These are phyloP conservation scores for Iris pallida DNA, from an alignment of 116 monocot species.

Conservation along the genomic window DNA sequence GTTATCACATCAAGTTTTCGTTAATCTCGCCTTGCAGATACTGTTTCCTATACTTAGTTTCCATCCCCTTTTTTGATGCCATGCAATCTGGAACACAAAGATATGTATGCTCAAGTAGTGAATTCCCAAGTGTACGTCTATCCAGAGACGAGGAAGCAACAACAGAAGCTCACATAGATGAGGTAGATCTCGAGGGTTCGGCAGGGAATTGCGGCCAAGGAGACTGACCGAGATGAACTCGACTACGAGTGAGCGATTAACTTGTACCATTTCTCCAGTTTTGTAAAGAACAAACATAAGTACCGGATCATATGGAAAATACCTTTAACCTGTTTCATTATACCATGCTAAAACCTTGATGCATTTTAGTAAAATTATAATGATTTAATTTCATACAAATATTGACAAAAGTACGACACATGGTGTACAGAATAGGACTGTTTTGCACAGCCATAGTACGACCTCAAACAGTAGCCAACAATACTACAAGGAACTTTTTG, in stretches of 20 bases:
- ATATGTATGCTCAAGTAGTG: conserved; percentile 67
- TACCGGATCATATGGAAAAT: background rate
- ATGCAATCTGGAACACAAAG: conserved; percentile 86
- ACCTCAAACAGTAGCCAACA: too few relatives aligned
- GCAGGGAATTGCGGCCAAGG: conserved; percentile 4
- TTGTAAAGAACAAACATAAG: background rate
- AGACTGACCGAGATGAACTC: too few relatives aligned
- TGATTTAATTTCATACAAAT: too few relatives aligned
- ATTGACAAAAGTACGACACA: too few relatives aligned
- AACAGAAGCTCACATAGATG: conserved; percentile 15
- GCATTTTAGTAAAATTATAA: too few relatives aligned
- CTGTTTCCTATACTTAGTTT: background rate
- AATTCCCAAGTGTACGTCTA: conserved; percentile 68
- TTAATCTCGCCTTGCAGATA: background rate
- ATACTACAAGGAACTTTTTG: too few relatives aligned
- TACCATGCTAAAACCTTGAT: too few relatives aligned
- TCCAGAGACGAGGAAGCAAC: conserved; percentile 20
- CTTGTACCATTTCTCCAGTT: background rate
- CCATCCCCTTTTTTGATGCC: background rate
- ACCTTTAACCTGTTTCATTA: too few relatives aligned
- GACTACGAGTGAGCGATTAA: conserved; percentile 5
- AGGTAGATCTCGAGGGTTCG: background rate
- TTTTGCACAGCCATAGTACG: too few relatives aligned
- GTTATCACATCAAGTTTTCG: background rate
- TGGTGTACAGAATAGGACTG: too few relatives aligned